Evolutionary conservation across 73 alveolate species (phyloP), one percentile per base, ranked within the genome.

Genomic region (Urostyla sp.): DNA sequence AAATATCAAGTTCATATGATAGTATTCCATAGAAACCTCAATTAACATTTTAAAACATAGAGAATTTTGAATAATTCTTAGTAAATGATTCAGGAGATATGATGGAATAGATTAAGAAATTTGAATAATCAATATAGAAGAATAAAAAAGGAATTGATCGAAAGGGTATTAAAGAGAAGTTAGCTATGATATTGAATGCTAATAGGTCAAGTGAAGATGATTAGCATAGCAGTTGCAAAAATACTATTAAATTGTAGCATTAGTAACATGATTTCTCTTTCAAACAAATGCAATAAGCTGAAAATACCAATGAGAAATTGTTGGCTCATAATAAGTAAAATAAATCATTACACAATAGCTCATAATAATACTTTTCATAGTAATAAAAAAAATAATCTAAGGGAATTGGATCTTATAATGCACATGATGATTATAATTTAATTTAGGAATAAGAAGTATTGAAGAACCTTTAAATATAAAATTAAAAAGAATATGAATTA

Each of bases 201-300:
- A 11, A 40, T 10, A 40, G 15, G 15, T 40, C 10, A 40, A 15
- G 15, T 11, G 51, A 10, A 13, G 79, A 63, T 0, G 79, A 63
- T 38, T 43, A 37, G 60, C 79, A 63, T 48, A 38, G 61, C 27
- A 63, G 79, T 38, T 63, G 79, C 60, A 63, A 63, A 63, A 60
- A 63, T 38, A 63, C 79, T 1, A 31, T 63, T 20, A 63, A 63
- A 37, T 43, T 63, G 13, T 43, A 23, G 23, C 15, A 63, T 16
- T 32, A 63, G 60, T n/a, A 40, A 63, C 61, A 63, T 11, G 37
- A 43, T 40, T 43, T 57, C 45, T 63, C 44, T 26, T 63, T 63
- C 60, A 63, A 40, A 43, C n/a, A n/a, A n/a, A n/a, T n/a, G n/a
- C n/a, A n/a, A n/a, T n/a, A n/a, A n/a, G n/a, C n/a, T n/a, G n/a